Percentiles rank a stretch among this genome's conserved stretches.
Conservation (phyloP, 331 rosid species). For the Cydonia oblonga region DNA sequence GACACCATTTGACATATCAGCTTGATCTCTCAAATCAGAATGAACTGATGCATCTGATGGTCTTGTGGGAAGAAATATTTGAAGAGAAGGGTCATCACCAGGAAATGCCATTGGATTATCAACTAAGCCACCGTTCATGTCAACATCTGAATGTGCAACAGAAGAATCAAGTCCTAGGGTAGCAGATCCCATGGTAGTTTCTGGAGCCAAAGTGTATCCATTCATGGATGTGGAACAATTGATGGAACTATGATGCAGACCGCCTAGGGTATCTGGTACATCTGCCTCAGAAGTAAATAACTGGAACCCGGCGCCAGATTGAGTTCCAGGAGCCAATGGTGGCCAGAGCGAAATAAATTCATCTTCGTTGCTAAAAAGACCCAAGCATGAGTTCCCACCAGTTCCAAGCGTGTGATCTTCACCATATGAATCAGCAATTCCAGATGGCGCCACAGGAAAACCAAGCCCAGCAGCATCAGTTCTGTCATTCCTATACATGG, state of each 20-base stretch:
- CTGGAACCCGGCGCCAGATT: constrained; percentile 63
- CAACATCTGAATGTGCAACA: constrained; percentile 44
- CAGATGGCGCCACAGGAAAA: constrained; percentile 47
- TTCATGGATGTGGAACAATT: constrained; percentile 69
- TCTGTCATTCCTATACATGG: constrained; percentile 33
- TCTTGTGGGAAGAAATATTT: constrained; percentile 91
- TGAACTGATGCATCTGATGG: constrained; percentile 57
- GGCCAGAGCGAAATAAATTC: constrained; percentile 60
- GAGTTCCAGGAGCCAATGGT: constrained; percentile 55
- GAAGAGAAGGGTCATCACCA: constrained; percentile 87
- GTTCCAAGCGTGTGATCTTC: constrained; percentile 51
- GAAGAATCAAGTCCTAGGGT: constrained; percentile 45
- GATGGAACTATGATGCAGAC: constrained; percentile 49
- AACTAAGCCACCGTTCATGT: constrained; percentile 71
- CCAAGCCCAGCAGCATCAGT: constrained; percentile 34
- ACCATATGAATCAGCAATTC: constrained; percentile 47
- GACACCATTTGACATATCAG: constrained; percentile 71
- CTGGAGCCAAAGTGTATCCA: constrained; percentile 59
- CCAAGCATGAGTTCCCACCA: constrained; percentile 59
- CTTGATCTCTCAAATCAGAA: constrained; percentile 61
- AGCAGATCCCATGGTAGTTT: constrained; percentile 49
- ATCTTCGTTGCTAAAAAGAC: constrained; percentile 50
- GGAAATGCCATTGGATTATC: constrained; percentile 74
- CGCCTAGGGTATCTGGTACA: constrained; percentile 53
- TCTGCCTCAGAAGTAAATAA: constrained; percentile 67